Conservation (phyloP, 2,329 filamentous ascomycete species). For the Colletotrichum sp. region DNA sequence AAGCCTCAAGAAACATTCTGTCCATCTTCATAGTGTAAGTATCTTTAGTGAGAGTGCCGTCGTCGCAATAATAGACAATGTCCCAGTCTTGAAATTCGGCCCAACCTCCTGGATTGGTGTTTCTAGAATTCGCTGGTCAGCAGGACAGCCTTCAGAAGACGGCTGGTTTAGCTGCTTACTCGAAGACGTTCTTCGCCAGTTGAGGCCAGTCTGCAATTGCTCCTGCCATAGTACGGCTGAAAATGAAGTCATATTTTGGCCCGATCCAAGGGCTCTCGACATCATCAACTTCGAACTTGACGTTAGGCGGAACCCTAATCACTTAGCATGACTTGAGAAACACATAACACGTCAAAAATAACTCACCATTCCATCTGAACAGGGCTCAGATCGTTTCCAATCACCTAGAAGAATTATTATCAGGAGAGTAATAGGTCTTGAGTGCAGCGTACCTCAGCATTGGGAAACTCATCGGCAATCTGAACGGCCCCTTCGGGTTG, state of each 20-base stretch:
- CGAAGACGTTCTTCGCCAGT: background rate
- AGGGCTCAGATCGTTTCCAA: slow-evolving; percentile 1
- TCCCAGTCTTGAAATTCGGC: slow-evolving; percentile 28
- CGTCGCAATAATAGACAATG: slow-evolving; percentile 23
- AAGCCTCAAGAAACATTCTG: background rate
- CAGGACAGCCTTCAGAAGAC: no score
- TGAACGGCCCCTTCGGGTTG: background rate
- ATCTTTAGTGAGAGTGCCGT: slow-evolving; percentile 18
- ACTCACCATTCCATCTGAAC: background rate
- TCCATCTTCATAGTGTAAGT: slow-evolving; percentile 18
- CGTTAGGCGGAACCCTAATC: slow-evolving; percentile 62
- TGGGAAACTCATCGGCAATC: background rate
- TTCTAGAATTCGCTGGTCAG: slow-evolving; percentile 17
- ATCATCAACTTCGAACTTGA: slow-evolving; percentile 70
- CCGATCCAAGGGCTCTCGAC: slow-evolving; percentile 55
- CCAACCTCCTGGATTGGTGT: slow-evolving; percentile 38
- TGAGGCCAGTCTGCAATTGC: slow-evolving; percentile 6
- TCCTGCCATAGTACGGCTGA: slow-evolving; percentile 12
- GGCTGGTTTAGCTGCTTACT: no score
- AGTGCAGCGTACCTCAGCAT: background rate
- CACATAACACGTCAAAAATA: no score
- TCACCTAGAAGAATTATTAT: no score
- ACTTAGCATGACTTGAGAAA: background rate
- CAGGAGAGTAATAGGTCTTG: no score
- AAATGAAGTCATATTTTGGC: slow-evolving; percentile 37